These are phyloP conservation scores for Oryza meridionalis DNA, from an alignment of 176 grass and related monocot genomes.

Conservation along the genomic window DNA sequence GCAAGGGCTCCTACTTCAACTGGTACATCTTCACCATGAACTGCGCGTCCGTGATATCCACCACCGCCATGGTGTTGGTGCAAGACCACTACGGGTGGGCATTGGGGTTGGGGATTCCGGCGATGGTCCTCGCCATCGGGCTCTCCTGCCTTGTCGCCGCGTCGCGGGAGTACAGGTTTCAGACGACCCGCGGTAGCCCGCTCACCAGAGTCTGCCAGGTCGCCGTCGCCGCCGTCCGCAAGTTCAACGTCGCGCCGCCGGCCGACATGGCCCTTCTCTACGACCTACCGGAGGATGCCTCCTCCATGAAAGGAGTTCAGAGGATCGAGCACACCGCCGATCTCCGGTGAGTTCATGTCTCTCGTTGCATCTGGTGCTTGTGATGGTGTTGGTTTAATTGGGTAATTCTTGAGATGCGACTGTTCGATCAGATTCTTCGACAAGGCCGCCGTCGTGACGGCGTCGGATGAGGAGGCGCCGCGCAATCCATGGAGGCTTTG, in stretches of 20 bases:
- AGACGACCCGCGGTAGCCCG: conserved; percentile 28
- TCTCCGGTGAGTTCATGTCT: conserved; percentile 25
- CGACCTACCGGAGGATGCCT: neutral
- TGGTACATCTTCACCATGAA: conserved; percentile 20
- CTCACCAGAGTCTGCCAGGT: conserved; percentile 44
- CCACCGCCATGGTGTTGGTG: conserved; percentile 36
- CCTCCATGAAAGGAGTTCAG: neutral
- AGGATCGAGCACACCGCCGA: conserved; percentile 19
- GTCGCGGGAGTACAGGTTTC: conserved; percentile 24
- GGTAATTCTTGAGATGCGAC: neutral
- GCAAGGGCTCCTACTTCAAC: conserved; percentile 19
- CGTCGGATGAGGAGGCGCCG: neutral
- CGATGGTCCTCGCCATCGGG: conserved; percentile 14
- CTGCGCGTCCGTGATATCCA: conserved; percentile 21
- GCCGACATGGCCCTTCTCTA: conserved; percentile 19
- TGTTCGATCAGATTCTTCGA: conserved; percentile 37
- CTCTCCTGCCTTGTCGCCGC: conserved; percentile 2
- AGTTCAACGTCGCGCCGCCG: neutral
- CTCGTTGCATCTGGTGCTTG: neutral
- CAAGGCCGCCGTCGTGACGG: conserved; percentile 30
- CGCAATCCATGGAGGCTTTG: conserved; percentile 9
- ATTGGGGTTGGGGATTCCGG: conserved; percentile 27
- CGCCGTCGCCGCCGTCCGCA: conserved; percentile 21
- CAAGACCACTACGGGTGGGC: conserved; percentile 42
- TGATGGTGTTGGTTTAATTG: neutral